Evolutionary conservation across 192 early-diverging fungal species (phyloP).

Genomic region (Fimicolochytrium jonesii): DNA sequence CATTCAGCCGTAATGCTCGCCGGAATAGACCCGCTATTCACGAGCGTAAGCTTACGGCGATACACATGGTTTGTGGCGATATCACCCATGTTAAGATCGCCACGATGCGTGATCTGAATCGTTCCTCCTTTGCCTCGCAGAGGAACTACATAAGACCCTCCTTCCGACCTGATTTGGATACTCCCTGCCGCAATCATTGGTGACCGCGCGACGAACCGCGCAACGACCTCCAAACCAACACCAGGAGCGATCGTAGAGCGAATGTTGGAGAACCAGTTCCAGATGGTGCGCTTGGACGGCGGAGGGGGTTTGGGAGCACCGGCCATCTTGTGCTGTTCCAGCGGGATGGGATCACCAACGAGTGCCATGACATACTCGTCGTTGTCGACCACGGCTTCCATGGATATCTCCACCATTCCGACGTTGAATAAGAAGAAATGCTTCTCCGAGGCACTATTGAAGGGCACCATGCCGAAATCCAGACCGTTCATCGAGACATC

Average conservation of each 20-base stretch:
- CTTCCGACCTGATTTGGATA: conserved; percentile 46
- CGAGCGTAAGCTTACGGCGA: conserved; percentile 43
- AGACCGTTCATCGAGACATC: conserved; percentile 40
- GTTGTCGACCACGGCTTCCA: conserved; percentile 39
- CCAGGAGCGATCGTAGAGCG: conserved; percentile 28
- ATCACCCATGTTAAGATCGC: conserved; percentile 59
- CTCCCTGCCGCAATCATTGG: conserved; percentile 39
- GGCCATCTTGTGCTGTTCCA: conserved; percentile 8
- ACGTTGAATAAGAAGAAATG: conserved; percentile 52
- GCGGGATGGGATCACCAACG: conserved; percentile 43
- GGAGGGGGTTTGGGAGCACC: conserved; percentile 16
- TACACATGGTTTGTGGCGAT: conserved; percentile 56
- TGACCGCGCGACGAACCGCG: conserved; percentile 41
- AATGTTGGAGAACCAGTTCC: conserved; percentile 44
- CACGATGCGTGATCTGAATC: conserved; percentile 47
- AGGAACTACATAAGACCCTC: conserved; percentile 38
- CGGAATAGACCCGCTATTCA: conserved; percentile 58
- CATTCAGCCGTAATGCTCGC: conserved; percentile 45
- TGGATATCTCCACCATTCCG: conserved; percentile 52
- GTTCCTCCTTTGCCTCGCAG: conserved; percentile 57
- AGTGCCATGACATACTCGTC: conserved; percentile 44
- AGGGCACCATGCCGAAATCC: conserved; percentile 64
- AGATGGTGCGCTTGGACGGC: conserved; percentile 33
- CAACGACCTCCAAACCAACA: conserved; percentile 44
- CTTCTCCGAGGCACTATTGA: conserved; percentile 53